A percentile compares a stretch with the other conserved stretches of the same genome.
phyloP scores from a whole-genome alignment of 805 yeast species.

The Candida schatavii region DNA sequence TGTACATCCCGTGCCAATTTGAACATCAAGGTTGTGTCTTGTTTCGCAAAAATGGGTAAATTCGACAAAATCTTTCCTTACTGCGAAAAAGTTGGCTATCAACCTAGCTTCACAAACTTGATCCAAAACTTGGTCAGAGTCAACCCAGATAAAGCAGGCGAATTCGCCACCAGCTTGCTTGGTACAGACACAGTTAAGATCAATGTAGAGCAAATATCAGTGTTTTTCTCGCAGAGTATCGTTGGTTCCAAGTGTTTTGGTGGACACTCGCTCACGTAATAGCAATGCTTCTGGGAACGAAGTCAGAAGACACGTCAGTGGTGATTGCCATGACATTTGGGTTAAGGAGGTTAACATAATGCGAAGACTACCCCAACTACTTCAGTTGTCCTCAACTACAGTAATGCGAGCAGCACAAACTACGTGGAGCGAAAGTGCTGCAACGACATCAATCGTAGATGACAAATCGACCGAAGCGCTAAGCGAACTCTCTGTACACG shows the following conservation, averaged over 20 bases:
- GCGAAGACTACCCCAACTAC: not conserved
- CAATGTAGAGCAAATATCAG: conserved; percentile 84
- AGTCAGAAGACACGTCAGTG: not conserved
- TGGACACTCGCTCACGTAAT: not conserved
- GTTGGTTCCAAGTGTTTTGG: conserved; percentile 2
- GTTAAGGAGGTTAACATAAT: conserved; percentile 3
- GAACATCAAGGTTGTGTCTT: conserved; percentile 85
- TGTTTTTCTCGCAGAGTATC: conserved; percentile 61
- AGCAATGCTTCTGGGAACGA: not conserved
- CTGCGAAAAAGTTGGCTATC: conserved; percentile 82
- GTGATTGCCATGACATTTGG: not conserved
- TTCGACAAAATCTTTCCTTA: conserved; percentile 94
- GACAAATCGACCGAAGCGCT: conserved; percentile 13
- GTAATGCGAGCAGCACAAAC: not conserved
- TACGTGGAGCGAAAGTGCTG: not conserved
- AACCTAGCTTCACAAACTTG: conserved; percentile 86
- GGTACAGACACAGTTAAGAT: conserved; percentile 52
- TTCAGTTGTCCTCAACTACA: not conserved
- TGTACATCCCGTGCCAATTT: conserved; percentile 80
- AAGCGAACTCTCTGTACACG: conserved; percentile 30
- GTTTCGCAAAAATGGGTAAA: conserved; percentile 93
- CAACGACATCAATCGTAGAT: too few relatives aligned
- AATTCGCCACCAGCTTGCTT: conserved; percentile 86
- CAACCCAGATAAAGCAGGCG: conserved; percentile 97
- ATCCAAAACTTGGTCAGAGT: conserved; percentile 87